Evolutionary conservation across 768 basidiomycete species (phyloP), one percentile per base, ranked within the genome.

Genomic region (Hemileccinum impolitum): DNA sequence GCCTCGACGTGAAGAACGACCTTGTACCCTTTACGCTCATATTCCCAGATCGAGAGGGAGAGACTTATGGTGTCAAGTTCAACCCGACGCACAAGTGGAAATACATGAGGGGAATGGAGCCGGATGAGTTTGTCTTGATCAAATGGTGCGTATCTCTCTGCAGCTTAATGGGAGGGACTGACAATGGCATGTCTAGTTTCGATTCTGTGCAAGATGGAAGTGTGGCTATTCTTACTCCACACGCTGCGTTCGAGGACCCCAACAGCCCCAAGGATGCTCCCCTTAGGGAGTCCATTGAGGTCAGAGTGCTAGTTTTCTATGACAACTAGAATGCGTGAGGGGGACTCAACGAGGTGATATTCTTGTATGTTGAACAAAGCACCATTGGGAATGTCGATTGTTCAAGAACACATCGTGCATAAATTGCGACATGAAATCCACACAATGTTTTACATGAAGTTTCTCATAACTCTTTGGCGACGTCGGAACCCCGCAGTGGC

Each of bases 91-190:
- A 78, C 43, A 58, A 57, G 53, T 79, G 77, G 76, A 73, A 74
- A 51, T 78, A 76, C 51, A 45, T 74, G 52, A 65, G 62, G 50
- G 75, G 70, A 1, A 69, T 77, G 70, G 64, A 58, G 25, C 68
- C 73, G 1, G 71, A 75, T n/a, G 77, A 79, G 49, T 66, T 67
- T 37, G 73, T 73, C 14, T 55, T 78, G 43, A 74, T 78, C 44
- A 77, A 78, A 54, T 77, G 76, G 75, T 78, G 41, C 26, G 69
- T 52, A 8, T n/a, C n/a, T 45, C 21, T 39, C 8, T 3, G 30
- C 7, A n/a, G 13, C n/a, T 39, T 11, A 17, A 19, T 10, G 5
- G 14, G 15, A 15, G 2, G 21, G 7, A 4, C 17, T 48, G 37
- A 53, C 42, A 11, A 17, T 21, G 14, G 13, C 6, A 9, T 15